Base-by-base conservation (phyloP, 23 red algal species). In the Chondrus crispus region DNA sequence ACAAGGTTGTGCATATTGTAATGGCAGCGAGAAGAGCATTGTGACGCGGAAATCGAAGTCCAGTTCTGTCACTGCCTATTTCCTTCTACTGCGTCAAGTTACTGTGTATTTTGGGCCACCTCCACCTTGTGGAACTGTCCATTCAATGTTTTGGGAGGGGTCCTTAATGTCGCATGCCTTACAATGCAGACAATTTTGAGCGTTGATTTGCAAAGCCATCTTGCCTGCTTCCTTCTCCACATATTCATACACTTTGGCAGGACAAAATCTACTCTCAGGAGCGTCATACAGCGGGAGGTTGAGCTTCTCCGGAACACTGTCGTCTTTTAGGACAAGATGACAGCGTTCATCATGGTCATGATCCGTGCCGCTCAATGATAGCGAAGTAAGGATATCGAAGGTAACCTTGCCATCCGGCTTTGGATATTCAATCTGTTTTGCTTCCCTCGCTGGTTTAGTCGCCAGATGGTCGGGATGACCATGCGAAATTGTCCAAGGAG, bases 141-240 rank as follows among this genome's bases (percentile, higher is more conserved):
- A 98, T 33, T 83, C 53, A 35, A 98, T 98, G 63, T 98, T 98
- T 62, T 98, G 96, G 18, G 81, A 85, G 74, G 93, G 94, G 46
- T 98, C 96, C 58, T 98, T 98, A 51, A 98, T 89, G 81, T 98
- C 96, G 75, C 96, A 98, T 8, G 96, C 96, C 72, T 98, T 98
- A 82, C 96, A 98, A 51, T 98, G 96, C 9, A 98, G 70, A 49
- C 96, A 98, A 46, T 98, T 98, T 49, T 98, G 96, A 38, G 96
- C 93, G 51, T 98, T 96, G 66, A 98, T 96, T 66, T 93, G 82
- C 73, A 98, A 69, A n/a, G n/a, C n/a, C 36, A 29, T 39, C 46
- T 70, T 95, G 2, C 77, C 64, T 7, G 39, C 70, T 46, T 78
- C 80, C 12, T 32, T 41, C 36, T 95, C 85, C n/a, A 95, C 93